Conservation (phyloP, 2,329 filamentous ascomycete species). For the Fusarium globosum region DNA sequence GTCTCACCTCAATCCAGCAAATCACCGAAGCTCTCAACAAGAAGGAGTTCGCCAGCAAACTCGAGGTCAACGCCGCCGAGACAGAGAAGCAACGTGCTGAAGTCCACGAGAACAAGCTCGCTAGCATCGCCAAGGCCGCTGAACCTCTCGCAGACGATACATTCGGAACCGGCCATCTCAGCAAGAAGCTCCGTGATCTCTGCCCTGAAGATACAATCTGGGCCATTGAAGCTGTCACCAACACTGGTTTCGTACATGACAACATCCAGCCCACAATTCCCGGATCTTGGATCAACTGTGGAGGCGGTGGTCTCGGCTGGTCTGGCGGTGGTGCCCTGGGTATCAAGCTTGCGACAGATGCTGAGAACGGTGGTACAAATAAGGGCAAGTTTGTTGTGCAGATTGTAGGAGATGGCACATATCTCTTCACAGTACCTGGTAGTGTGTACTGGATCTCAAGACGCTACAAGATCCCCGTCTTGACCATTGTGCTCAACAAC, state of each 20-base stretch:
- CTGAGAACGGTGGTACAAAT: constrained; percentile 54
- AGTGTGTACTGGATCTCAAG: constrained; percentile 68
- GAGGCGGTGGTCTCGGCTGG: constrained; percentile 84
- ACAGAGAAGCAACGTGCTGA: constrained; percentile 61
- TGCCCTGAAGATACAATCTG: constrained; percentile 71
- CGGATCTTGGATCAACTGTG: constrained; percentile 83
- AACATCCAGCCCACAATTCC: constrained; percentile 76
- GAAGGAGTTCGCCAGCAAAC: constrained; percentile 54
- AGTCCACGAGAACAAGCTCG: constrained; percentile 68
- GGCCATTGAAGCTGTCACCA: constrained; percentile 82
- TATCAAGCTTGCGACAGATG: constrained; percentile 74
- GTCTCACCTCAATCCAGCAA: constrained; percentile 73
- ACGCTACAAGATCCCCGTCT: constrained; percentile 64
- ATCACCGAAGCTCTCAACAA: constrained; percentile 71
- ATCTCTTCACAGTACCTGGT: constrained; percentile 64
- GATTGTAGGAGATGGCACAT: constrained; percentile 68
- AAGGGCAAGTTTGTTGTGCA: constrained; percentile 64
- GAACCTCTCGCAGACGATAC: constrained; percentile 69
- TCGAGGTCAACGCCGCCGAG: constrained; percentile 42
- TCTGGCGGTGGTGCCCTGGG: constrained; percentile 80
- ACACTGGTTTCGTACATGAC: constrained; percentile 73
- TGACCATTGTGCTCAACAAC: constrained; percentile 68
- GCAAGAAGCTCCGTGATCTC: constrained; percentile 46
- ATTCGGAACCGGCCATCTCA: constrained; percentile 56
- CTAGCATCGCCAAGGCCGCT: constrained; percentile 66